Base-by-base conservation (phyloP, 2,329 filamentous ascomycete genomes). In the Colletotrichum somersetense region DNA sequence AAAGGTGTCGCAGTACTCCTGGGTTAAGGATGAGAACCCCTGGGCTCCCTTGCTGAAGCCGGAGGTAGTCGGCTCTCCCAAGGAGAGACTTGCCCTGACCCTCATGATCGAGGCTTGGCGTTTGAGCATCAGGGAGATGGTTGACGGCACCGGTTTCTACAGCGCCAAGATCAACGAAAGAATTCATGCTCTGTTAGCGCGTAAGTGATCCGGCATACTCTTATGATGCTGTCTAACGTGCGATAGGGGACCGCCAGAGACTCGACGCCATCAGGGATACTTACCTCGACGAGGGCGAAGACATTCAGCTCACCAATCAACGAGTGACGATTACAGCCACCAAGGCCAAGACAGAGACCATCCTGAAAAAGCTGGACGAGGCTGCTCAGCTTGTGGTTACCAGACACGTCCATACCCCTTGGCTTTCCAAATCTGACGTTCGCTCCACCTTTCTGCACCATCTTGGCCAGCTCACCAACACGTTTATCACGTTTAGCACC, bases 61-160 rank as follows among this genome's bases (percentile, higher is more conserved):
- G 18, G 53, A 64, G 42, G 30, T 66, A 7, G 16, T 75, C 46
- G 75, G 75, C 18, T 63, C 53, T 8, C 74, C 75, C 5, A 90
- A 89, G 76, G 77, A 83, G 50, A 80, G 74, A 38, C 76, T 85
- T 14, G 84, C 80, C 0, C 73, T 85, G 20, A 79, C 78, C 67
- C 78, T 90, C 65, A 80, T 90, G 80, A 81, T 82, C 16, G 78
- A 83, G 33, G 84, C 82, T 70, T 90, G 88, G 88, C 82, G 80
- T 3, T 74, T 90, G n/a, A 81, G 84, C 11, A 82, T 85, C 2
- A 80, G 82, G 66, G 85, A 88, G 73, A 76, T 86, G 20, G 76
- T 83, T 18, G 80, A 83, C 26, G 80, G 80, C 7, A 76, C 83
- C 4, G 88, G 88, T 7, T 78, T 80, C 42, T 76, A 82, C 1